phyloP scores from a whole-genome alignment of 1,284 basidiomycete species.

The Leccinum subrobustum region DNA sequence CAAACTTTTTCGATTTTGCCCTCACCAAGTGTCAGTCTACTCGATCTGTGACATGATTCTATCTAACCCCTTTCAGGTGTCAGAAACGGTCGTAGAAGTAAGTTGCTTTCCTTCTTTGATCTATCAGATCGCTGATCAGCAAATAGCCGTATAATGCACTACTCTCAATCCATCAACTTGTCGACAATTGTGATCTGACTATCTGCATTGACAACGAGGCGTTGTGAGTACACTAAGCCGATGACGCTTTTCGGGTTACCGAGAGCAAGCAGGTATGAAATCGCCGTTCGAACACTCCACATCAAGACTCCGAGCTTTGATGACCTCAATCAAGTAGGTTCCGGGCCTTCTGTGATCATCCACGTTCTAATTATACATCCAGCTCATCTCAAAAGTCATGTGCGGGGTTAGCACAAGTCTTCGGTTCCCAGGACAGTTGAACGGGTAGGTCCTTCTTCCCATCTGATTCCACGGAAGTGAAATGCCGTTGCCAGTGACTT shows the following conservation, averaged over 20 bases:
- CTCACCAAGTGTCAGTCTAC: conserved; percentile 72
- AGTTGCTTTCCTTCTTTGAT: conserved; percentile 8
- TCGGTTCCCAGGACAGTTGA: conserved; percentile 93
- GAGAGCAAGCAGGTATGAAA: conserved; percentile 63
- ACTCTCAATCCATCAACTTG: conserved; percentile 87
- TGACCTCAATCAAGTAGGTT: conserved; percentile 74
- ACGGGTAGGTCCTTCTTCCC: conserved; percentile 53
- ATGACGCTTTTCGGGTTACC: neutral
- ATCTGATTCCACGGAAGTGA: neutral
- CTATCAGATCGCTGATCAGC: conserved; percentile 2
- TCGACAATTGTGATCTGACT: conserved; percentile 89
- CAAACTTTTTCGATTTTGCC: conserved; percentile 92
- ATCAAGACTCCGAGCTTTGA: conserved; percentile 69
- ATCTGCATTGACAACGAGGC: conserved; percentile 96
- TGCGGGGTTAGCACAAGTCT: conserved; percentile 88
- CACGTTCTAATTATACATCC: conserved; percentile 3
- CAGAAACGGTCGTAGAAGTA: conserved; percentile 93
- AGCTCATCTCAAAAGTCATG: conserved; percentile 85
- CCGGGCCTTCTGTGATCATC: conserved; percentile 14
- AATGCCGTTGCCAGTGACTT: conserved; percentile 61
- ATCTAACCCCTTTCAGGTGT: conserved; percentile 54
- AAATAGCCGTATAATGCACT: conserved; percentile 84
- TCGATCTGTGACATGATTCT: neutral
- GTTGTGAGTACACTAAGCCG: conserved; percentile 47
- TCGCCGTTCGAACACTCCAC: conserved; percentile 76